Percentiles rank a stretch among this genome's conserved stretches.
phyloP scores from a whole-genome alignment of 805 yeast species.

The Schwanniomyces polymorphus region DNA sequence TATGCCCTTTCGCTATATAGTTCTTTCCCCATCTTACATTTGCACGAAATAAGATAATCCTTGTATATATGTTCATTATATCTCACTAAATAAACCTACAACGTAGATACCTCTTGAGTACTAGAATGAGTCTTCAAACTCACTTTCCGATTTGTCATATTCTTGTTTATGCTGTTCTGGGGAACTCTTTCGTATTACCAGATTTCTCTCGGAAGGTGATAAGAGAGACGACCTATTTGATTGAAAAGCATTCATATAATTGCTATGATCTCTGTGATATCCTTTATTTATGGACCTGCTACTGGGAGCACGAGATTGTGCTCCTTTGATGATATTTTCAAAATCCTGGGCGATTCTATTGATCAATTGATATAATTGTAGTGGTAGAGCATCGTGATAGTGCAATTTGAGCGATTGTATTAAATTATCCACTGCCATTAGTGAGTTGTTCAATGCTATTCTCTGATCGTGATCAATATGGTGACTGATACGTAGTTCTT shows the following conservation, averaged over 20 bases:
- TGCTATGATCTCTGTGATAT: background rate
- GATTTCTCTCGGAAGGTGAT: background rate
- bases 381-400: background rate
- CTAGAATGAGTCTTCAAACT: slow-evolving; percentile 9
- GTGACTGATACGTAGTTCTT: background rate
- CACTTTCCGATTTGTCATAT: slow-evolving; percentile 8
- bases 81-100: background rate
- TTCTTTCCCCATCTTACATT: slow-evolving; percentile 3
- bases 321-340: background rate
- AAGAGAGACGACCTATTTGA: background rate
- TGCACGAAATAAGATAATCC: slow-evolving; percentile 4
- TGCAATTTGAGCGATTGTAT: slow-evolving; percentile 10
- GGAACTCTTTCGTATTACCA: background rate
- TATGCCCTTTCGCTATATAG: background rate
- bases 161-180: background rate
- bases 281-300: background rate
- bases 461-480: slow-evolving; percentile 5
- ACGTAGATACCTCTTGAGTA: background rate
- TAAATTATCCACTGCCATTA: slow-evolving; percentile 7
- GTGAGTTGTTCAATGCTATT: slow-evolving; percentile 7
- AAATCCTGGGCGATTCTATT: background rate
- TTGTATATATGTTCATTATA: slow-evolving; percentile 5
- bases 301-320: background rate
- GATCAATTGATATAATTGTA: background rate
- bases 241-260: background rate